These are phyloP conservation scores for Cryptococcus sp. DNA, from an alignment of 1,284 basidiomycete genomes.

Conservation along the genomic window DNA sequence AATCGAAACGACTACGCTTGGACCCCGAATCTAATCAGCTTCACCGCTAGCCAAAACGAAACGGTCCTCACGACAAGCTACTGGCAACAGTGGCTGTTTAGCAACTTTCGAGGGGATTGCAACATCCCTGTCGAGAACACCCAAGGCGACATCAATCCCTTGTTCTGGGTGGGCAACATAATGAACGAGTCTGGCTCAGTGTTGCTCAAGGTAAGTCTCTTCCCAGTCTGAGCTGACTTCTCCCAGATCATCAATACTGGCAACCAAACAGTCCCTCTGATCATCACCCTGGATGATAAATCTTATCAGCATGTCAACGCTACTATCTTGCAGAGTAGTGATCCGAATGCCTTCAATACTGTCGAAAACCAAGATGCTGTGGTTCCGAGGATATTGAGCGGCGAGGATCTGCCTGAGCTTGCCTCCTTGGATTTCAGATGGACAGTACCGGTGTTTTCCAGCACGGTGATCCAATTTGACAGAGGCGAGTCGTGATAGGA, in stretches of 20 bases:
- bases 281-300: conserved; percentile 2
- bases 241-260: conserved; percentile 7
- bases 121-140: conserved; percentile 1
- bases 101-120: conserved; percentile 1
- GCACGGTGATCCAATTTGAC: conserved; percentile 3
- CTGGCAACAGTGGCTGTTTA: conserved; percentile 7
- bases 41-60: conserved; percentile 1
- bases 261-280: conserved; percentile 5
- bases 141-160: conserved; percentile 2
- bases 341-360: conserved; percentile 3
- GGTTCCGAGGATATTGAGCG: background rate
- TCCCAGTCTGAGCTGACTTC: background rate
- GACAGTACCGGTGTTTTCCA: conserved; percentile 4
- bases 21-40: conserved; percentile 8
- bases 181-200: conserved; percentile 3
- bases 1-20: conserved; percentile 5
- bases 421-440: background rate
- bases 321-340: conserved; percentile 2
- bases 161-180: conserved; percentile 2
- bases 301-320: conserved; percentile 2
- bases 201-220: conserved; percentile 3
- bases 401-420: no score
- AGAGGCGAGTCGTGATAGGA: no score
- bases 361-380: conserved; percentile 1
- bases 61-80: conserved; percentile 4